phyloP scores from a whole-genome alignment of 768 basidiomycete genomes.

The Dioszegia aurantiaca region DNA sequence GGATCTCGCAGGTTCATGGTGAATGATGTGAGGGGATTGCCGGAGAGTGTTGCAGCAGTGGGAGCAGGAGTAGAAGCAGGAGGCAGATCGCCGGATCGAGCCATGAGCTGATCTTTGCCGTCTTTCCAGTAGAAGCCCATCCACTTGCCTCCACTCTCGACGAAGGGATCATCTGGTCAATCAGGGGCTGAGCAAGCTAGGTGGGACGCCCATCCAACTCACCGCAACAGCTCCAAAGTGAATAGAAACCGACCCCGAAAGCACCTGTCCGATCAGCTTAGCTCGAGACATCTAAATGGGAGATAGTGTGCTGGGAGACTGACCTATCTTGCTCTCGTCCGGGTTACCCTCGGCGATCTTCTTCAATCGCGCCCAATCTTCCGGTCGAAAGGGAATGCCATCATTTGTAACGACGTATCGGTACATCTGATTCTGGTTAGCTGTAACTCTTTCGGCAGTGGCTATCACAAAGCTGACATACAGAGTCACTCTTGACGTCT shows the following conservation, averaged over 20 bases:
- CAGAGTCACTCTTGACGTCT: slow-evolving; percentile 61
- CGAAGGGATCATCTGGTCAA: slow-evolving; percentile 51
- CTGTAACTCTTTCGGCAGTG: not conserved
- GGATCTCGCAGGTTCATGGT: slow-evolving; percentile 83
- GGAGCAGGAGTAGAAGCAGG: slow-evolving; percentile 47
- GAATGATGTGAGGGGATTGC: slow-evolving; percentile 75
- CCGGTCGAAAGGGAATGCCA: slow-evolving; percentile 73
- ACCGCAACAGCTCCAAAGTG: slow-evolving; percentile 45
- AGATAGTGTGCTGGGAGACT: not conserved
- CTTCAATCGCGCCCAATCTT: slow-evolving; percentile 85
- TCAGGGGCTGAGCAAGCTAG: not conserved
- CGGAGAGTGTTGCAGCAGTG: slow-evolving; percentile 51
- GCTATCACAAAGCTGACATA: slow-evolving; percentile 53
- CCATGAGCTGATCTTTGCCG: slow-evolving; percentile 83
- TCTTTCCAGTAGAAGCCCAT: slow-evolving; percentile 98
- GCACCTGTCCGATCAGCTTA: slow-evolving; percentile 60
- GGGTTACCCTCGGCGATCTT: slow-evolving; percentile 97
- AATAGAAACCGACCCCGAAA: slow-evolving; percentile 42
- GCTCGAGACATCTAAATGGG: not conserved
- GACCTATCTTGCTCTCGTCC: slow-evolving; percentile 86
- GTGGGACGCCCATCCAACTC: not conserved
- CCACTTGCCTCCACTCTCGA: slow-evolving; percentile 66
- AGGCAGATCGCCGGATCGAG: slow-evolving; percentile 67
- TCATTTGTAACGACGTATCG: slow-evolving; percentile 88
- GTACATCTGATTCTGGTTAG: slow-evolving; percentile 57